Conservation (phyloP, 2,329 filamentous ascomycete genomes). For the Diaporthe eres region DNA sequence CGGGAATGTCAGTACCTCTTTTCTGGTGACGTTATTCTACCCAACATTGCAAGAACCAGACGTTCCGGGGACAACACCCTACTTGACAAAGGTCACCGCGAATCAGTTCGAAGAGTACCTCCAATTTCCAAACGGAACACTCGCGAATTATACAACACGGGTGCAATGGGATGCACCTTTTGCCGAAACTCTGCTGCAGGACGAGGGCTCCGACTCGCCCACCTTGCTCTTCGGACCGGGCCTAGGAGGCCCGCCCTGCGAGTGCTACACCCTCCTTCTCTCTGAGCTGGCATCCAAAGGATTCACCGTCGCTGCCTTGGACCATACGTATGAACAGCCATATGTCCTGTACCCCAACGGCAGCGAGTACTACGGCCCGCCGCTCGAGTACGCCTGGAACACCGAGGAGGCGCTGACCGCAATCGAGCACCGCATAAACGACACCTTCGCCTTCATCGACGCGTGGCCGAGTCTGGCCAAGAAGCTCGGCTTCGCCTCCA, state of each 20-base stretch:
- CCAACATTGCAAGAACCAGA: slow-evolving; percentile 8
- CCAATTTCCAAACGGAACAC: slow-evolving; percentile 3
- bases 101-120: neutral
- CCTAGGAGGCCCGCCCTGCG: slow-evolving; percentile 12
- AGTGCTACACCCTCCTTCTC: slow-evolving; percentile 34
- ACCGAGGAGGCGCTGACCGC: neutral
- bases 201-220: slow-evolving; percentile 1
- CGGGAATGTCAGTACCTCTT: slow-evolving; percentile 14
- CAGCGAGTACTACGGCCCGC: slow-evolving; percentile 17
- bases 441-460: slow-evolving; percentile 35
- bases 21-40: slow-evolving; percentile 28
- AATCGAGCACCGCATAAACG: slow-evolving; percentile 31
- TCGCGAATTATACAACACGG: slow-evolving; percentile 17
- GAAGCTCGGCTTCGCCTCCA: slow-evolving; percentile 14
- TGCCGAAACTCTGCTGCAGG: neutral
- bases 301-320: slow-evolving; percentile 35
- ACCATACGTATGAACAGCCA: slow-evolving; percentile 39
- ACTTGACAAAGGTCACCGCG: slow-evolving; percentile 11
- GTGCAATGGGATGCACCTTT: slow-evolving; percentile 17
- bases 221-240: slow-evolving; percentile 9
- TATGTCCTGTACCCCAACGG: slow-evolving; percentile 36
- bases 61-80: slow-evolving; percentile 8
- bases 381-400: neutral
- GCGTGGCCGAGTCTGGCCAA: slow-evolving; percentile 32
- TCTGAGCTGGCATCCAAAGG: slow-evolving; percentile 37